Base-by-base conservation (phyloP, 2,329 filamentous ascomycete species). In the Diaporthe helianthi region DNA sequence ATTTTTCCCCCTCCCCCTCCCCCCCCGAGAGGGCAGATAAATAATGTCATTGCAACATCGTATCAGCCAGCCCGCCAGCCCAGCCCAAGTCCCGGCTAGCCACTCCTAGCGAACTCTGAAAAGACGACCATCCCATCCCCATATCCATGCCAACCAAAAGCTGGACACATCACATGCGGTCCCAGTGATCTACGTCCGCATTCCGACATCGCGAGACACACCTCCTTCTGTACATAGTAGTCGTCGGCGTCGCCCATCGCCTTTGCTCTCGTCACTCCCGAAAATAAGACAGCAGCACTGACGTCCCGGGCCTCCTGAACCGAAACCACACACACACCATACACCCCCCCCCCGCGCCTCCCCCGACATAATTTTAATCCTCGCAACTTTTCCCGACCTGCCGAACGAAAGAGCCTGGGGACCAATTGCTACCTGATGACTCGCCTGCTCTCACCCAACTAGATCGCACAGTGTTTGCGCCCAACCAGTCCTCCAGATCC, bases 391-490 rank as follows among this genome's bases (percentile, higher is more conserved):
- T n/a, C 55, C 58, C 58, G 41, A 47, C 41, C 41, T 33, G 38
- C 58, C 66, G 53, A n/a, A 52, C 61, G 33, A 53, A 33, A 53
- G 41, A 55, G 63, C 67, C 31, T 41, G 41, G 31, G 33, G 38
- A 52, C 46, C 61, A 55, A 46, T 52, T 52, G 54, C 41, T 44
- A 51, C 61, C 67, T 46, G 61, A 71, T 71, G 69, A 64, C 53
- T 67, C 63, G 67, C 53, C 53, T 44, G 44, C 17, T 53, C 38
- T 47, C 22, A 17, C 58, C 44, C 26, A 46, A 51, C 51, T 69
- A 38, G 47, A 61, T 47, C 36, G 53, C 54, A 55, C 33, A 38
- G 33, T 29, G 33, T 58, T 76, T 73, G 74, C 74, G 73, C 73
- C 67, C 71, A 69, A 41, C 29, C 13, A 55, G 33, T 26, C 53